Evolutionary conservation across 805 yeast species (phyloP), one percentile per base, ranked within the genome.

Genomic region (Blastobotrys peoriensis): DNA sequence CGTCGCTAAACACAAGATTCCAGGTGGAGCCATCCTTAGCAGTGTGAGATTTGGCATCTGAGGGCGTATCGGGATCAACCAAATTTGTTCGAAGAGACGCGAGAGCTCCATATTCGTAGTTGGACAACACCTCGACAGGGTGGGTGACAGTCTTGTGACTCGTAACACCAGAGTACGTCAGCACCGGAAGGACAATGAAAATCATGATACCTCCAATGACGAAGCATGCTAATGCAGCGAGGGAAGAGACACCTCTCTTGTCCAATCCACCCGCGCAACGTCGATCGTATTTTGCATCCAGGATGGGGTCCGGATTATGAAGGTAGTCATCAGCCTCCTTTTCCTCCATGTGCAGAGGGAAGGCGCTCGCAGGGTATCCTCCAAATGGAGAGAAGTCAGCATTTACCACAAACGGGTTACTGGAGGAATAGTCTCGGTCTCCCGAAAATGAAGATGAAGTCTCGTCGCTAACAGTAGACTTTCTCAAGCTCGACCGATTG

Each of bases 241-340:
- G 28, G 16, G 62, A 53, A 20, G 57, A 51, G 50, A 55, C 51
- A 1, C 72, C 71, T 5, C 71, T 59, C 23, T 51, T 44, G 55
- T 69, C 72, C 18, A 64, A 49, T 5, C 46, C 43, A 33, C 55
- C 57, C 34, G 49, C 53, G 50, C 71, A 66, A 22, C 49, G 44
- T 15, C 67, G 54, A 55, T 87, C 95, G 57, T 82, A 79, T 48
- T 81, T 78, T 18, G 95, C 96, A 62, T 93, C 98, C 37, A 80
- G 85, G 30, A 88, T 82, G 6, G 96, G 96, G 63, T 91, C 96
- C 1, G 98, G 98, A 65, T 91, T 93, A 65, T 91, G 98, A 53
- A 93, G 63, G 60, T 86, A 89, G 64, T 91, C 98, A 67, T 91
- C 98, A 6, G 85, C 83, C 65, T 91, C 98, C 65, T 86, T 86